Base-by-base conservation (phyloP, 805 yeast species). In the Lipomyces oligophaga region DNA sequence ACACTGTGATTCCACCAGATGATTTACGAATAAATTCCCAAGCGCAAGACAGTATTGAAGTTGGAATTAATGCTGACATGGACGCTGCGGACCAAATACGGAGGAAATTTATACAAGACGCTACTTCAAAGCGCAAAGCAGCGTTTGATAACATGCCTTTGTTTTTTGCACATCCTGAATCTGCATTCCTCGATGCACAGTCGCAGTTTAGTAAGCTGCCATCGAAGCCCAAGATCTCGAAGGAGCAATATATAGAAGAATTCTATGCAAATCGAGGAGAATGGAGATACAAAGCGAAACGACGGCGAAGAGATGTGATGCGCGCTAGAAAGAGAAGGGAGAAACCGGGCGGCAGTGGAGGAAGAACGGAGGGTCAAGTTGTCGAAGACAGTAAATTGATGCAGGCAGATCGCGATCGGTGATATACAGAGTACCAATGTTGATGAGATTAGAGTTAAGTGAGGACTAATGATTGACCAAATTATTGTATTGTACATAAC, bases 161-260 rank as follows among this genome's bases (percentile, higher is more conserved):
- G 28, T 89, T 90, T 64, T 90, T 94, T 75, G 69, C 82, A 1
- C 97, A 90, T 63, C 68, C 73, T 10, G 83, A 83, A 16, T 89
- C 97, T 0, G 96, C 96, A 0, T 90, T 86, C 67, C 69, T 90
- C 54, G 78, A 77, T 41, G 81, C 96, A 0, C 97, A 89, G 66
- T 74, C 96, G 0, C 95, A 85, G 63, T 63, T 87, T 38, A 77
- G 76, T 48, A 82, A 79, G 58, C 57, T 83, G 5, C 60, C 60
- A 18, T 67, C 62, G 6, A 55, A 56, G 4, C 63, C 62, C 3
- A 60, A 61, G 11, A 64, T 71, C 26, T 58, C 63, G 8, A 67
- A 71, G 18, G 68, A 66, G 2, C 69, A 68, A 7, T 88, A 90
- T 78, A 87, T 82, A 39, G 67, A 74, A 34, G 80, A 84, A 76